Evolutionary conservation across 495 filamentous ascomycete genomes (phyloP).

Genomic region (Diplogelasinospora grovesii): DNA sequence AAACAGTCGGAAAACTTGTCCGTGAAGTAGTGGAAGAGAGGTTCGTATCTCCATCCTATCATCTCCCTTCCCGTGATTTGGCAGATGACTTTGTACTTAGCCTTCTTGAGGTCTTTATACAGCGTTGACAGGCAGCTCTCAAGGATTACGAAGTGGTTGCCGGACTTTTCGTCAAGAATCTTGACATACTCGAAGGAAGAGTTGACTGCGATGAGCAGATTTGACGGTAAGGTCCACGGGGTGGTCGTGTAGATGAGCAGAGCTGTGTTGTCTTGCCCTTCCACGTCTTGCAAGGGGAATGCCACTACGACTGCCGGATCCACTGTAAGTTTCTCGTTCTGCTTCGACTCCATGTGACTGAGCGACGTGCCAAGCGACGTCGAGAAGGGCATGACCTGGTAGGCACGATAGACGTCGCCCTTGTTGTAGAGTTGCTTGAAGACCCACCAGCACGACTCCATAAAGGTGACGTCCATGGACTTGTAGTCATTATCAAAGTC

Average conservation of each 20-base stretch:
- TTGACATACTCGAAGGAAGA: slow-evolving; percentile 93
- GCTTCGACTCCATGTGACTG: slow-evolving; percentile 88
- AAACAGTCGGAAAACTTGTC: slow-evolving; percentile 93
- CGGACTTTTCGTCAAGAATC: slow-evolving; percentile 73
- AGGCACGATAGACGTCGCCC: slow-evolving; percentile 78
- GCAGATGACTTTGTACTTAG: slow-evolving; percentile 82
- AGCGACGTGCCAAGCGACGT: slow-evolving; percentile 84
- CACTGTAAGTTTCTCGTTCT: slow-evolving; percentile 90
- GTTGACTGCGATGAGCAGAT: slow-evolving; percentile 72
- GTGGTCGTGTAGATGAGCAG: slow-evolving; percentile 93
- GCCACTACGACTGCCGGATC: slow-evolving; percentile 86
- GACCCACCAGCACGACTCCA: slow-evolving; percentile 97
- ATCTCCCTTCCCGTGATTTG: slow-evolving; percentile 81
- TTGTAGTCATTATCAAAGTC: slow-evolving; percentile 99
- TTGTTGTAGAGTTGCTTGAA: slow-evolving; percentile 91
- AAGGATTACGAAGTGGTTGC: slow-evolving; percentile 81
- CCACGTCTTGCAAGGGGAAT: slow-evolving; percentile 72
- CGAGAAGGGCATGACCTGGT: slow-evolving; percentile 91
- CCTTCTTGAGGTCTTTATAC: slow-evolving; percentile 97
- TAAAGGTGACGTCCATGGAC: slow-evolving; percentile 88
- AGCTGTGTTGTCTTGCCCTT: slow-evolving; percentile 65
- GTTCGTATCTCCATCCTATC: slow-evolving; percentile 87
- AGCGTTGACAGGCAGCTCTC: slow-evolving; percentile 78
- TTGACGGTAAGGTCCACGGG: slow-evolving; percentile 89
- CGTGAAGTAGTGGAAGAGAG: slow-evolving; percentile 88